Evolutionary conservation across 805 yeast genomes (phyloP).

Genomic region (Middelhovenomyces tepae): DNA sequence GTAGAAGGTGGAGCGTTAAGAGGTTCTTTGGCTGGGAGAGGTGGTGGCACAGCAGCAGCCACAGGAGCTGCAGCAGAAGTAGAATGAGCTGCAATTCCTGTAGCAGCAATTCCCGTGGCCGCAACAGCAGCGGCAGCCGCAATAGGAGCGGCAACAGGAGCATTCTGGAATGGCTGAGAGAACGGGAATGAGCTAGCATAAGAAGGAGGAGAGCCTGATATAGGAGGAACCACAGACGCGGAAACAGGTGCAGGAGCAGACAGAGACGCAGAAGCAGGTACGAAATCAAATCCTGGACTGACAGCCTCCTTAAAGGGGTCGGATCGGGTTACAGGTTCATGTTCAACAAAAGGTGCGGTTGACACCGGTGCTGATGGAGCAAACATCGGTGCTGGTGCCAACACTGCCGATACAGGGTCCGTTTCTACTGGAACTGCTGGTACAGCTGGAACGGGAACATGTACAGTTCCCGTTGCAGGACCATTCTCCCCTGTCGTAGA

Average conservation of each 20-base stretch:
- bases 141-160: conserved; percentile 17
- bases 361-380: too few species aligned
- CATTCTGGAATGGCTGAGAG: conserved; percentile 4
- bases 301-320: too few species aligned
- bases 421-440: conserved; percentile 6
- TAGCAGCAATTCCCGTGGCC: conserved; percentile 4
- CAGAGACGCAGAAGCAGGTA: too few species aligned
- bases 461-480: conserved; percentile 22
- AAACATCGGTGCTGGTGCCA: conserved; percentile 52
- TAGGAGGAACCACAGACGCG: conserved; percentile 5
- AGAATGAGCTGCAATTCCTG: background rate
- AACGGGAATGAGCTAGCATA: background rate
- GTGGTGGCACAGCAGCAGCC: background rate
- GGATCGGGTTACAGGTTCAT: too few species aligned
- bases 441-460: conserved; percentile 14
- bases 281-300: too few species aligned
- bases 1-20: conserved; percentile 1
- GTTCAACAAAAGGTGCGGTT: too few species aligned
- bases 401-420: conserved; percentile 38
- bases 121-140: conserved; percentile 16
- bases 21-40: too few species aligned
- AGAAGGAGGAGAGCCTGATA: conserved; percentile 1
- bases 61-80: background rate
- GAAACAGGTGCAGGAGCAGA: conserved; percentile 21
- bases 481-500: conserved; percentile 8